Conservation (phyloP, 2,329 filamentous ascomycete species). For the Monilinia aucupariae region DNA sequence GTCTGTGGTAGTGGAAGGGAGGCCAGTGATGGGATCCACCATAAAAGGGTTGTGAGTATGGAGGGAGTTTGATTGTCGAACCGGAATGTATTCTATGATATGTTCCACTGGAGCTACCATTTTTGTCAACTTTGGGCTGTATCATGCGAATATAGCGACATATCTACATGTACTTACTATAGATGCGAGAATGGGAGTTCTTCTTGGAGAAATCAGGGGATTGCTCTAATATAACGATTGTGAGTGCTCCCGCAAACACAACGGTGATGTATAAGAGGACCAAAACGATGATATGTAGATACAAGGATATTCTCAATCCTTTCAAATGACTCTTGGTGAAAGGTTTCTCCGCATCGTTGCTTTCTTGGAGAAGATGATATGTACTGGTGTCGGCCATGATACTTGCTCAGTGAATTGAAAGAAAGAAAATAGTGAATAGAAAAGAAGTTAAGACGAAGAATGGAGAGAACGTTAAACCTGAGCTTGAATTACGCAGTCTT, state of each 20-base stretch:
- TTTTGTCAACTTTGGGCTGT: neutral
- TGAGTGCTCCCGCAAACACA: slow-evolving; percentile 3
- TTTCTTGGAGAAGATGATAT: slow-evolving; percentile 8
- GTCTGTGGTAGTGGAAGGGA: neutral
- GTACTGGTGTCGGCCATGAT: neutral
- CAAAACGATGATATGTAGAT: neutral
- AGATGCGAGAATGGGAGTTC: neutral
- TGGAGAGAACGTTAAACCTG: neutral
- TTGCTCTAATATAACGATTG: neutral
- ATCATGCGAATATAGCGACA: neutral
- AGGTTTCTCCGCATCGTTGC: neutral
- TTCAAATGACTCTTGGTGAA: neutral
- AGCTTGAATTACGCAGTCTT: neutral
- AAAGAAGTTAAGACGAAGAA: neutral
- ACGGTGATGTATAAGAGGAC: neutral
- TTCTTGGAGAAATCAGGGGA: neutral
- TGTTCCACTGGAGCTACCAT: slow-evolving; percentile 6
- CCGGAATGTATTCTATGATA: neutral
- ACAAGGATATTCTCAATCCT: neutral
- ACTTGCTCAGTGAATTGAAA: neutral
- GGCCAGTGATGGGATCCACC: neutral
- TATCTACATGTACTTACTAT: neutral
- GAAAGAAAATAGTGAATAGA: neutral
- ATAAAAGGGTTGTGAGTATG: slow-evolving; percentile 2
- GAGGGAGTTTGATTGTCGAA: neutral